Evolutionary conservation across 352 stramenopile genomes (phyloP), one percentile per base, ranked within the genome.

Genomic region (Pythium pyrilobum): DNA sequence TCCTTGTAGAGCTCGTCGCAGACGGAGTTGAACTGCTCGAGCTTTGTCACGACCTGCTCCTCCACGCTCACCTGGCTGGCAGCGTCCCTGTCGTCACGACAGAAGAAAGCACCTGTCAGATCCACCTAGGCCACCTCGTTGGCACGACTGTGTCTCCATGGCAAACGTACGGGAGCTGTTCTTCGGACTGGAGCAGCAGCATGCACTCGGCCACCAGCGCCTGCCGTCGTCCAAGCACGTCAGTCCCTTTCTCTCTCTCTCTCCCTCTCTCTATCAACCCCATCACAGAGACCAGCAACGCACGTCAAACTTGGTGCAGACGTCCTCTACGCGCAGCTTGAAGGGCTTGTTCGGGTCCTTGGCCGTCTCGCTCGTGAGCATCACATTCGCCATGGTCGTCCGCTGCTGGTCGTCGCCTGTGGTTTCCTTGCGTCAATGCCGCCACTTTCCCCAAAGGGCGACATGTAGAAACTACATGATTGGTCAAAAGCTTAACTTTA

Each of bases 301-400:
- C 44, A 89, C 78, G 29, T 93, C 82, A 58, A 93, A 93, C 57
- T 88, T 89, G 55, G 71, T 60, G 56, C 76, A 89, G n/a, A 93
- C 76, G 53, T 93, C 82, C 54, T 93, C 82, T 18, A 93, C 82
- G 21, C 78, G 82, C 61, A 89, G 68, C 52, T 81, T 86, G 62
- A 93, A 93, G 44, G 82, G 82, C 56, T 91, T 91, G 72, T 93
- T 93, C 39, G 82, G 82, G 77, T 93, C 80, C 77, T 91, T 93
- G 23, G 81, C 78, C 65, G 81, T 84, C 69, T 93, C 82, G 56
- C 81, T 89, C 72, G 80, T 89, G 47, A 93, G 78, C 82, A 93
- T 93, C 55, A 91, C 75, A 56, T 93, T 90, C 55, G 82, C 82
- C 82, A 93, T 93, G 47, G 43, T 64, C 28, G 12, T 31, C 23